Base-by-base conservation (phyloP, 2,329 filamentous ascomycete species). In the Colletotrichum abscissum region DNA sequence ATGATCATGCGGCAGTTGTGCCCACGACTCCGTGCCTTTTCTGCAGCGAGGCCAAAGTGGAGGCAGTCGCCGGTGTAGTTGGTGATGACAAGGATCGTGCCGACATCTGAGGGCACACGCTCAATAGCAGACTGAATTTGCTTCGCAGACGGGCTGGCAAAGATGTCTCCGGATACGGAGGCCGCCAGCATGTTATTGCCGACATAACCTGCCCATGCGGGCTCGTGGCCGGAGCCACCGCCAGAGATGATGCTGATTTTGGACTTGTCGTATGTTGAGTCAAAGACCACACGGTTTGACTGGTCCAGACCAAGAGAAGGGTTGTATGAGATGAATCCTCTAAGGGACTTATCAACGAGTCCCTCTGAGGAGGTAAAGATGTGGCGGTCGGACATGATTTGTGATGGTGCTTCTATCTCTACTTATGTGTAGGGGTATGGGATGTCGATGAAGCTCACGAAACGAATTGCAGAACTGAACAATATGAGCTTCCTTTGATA, bases 21-120 rank as follows among this genome's bases (percentile, higher is more conserved):
- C 22, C 89, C 89, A 26, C 82, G 84, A 5, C 88, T 88, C 60
- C 86, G 86, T 49, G 87, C 90, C 80, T 87, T 90, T 76, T 90
- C 89, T 63, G 87, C 87, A 2, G 90, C 90, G 14, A 91, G 81
- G 1, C 89, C 89, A 75, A 91, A 91, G 78, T 92, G 90, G 73
- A 92, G 82, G 70, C 90, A 90, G 79, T 92, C 90, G 59, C 90
- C 90, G 0, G 90, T 92, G 79, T 92, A 92, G 80, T 92, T 92
- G 58, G 89, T 91, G 73, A 92, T 87, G 63, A 92, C 87, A 1
- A 92, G 82, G 60, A 92, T 87, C 2, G 87, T 88, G 49, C 90
- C 90, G 77, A 82, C 83, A 42, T 86, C 83, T 33, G 84, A 90
- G n/a, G 86, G 88, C 12, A 86, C 88, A 58, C 85, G 84, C 64